Conservation (phyloP, 2,329 filamentous ascomycete species). For the Gnomoniopsis sp. region DNA sequence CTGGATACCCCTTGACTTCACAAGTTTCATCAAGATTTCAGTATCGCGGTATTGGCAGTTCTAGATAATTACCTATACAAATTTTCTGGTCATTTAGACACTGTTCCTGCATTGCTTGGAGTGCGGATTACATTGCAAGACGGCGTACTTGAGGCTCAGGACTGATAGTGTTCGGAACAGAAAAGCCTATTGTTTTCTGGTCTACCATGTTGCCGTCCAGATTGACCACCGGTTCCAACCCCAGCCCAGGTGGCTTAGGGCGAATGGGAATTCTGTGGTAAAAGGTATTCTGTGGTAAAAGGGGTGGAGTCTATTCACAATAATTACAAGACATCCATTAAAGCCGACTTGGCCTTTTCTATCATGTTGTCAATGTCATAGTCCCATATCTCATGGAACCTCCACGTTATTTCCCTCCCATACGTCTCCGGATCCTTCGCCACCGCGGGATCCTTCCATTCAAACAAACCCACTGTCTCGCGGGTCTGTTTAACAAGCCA, state of each 20-base stretch:
- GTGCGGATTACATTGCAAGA: too few relatives aligned
- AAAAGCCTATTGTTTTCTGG: too few relatives aligned
- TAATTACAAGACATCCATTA: not conserved
- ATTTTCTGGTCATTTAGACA: too few relatives aligned
- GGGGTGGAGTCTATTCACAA: not conserved
- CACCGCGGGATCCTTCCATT: conserved; percentile 29
- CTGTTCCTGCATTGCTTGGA: too few relatives aligned
- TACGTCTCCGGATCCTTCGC: conserved; percentile 34
- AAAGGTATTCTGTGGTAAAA: not conserved
- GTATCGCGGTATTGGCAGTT: too few relatives aligned
- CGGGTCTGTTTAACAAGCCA: conserved; percentile 39
- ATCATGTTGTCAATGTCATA: conserved; percentile 34
- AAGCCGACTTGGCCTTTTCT: conserved; percentile 13
- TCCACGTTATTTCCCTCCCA: conserved; percentile 32
- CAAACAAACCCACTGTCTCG: conserved; percentile 35
- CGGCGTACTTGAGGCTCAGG: too few relatives aligned
- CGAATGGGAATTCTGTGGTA: too few relatives aligned
- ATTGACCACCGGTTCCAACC: too few relatives aligned
- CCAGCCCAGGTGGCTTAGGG: too few relatives aligned
- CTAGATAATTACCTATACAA: too few relatives aligned
- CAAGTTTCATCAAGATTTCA: not conserved
- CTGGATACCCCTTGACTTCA: conserved; percentile 13
- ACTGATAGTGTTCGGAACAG: too few relatives aligned
- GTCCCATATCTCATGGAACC: conserved; percentile 35
- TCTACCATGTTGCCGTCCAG: too few relatives aligned